Evolutionary conservation across 768 basidiomycete genomes (phyloP), one percentile per base, ranked within the genome.

Genomic region (Dacryopinax spathularia): DNA sequence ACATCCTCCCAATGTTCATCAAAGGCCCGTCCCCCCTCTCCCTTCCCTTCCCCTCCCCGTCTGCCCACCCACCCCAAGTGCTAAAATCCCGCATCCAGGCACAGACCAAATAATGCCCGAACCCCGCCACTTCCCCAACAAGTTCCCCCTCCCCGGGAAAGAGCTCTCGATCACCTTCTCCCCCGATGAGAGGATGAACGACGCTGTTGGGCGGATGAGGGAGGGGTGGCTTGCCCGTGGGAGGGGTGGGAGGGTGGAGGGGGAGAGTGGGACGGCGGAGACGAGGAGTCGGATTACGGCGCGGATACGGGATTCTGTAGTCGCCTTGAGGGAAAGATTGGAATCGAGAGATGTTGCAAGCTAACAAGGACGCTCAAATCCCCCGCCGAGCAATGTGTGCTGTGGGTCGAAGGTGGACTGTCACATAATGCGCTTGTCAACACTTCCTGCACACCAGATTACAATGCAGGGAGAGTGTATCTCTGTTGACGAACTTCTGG

Each of bases 101-200:
- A 96, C 94, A 67, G 89, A 98, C 70, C 78, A 83, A 66, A 77
- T 96, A 18, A 94, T 98, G 92, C 89, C 91, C 41, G 92, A 91
- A 73, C 83, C 85, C 33, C 84, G 93, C 20, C 68, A 77, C 1
- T 86, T 82, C 69, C 92, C 91, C 2, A 81, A 79, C 77, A 89
- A 87, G 66, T 85, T 80, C 71, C 64, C 87, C 68, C 84, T 94
- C 37, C 78, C 33, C 79, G 89, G 66, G 76, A 82, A 72, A 13
- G 76, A 76, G 34, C 78, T 96, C 34, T 83, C 83, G 68, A 80
- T 97, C 61, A 85, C 88, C 0, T 87, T 95, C 69, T 56, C 13
- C 15, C 13, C 25, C 5, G 48, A 56, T 31, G 25, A 22, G 13
- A 56, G 31, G 48, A 13, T 56, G 29, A 56, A 56, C 25, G 48